These are phyloP conservation scores for Thermoascus crustaceus DNA, from an alignment of 2,329 filamentous ascomycete species.

Conservation along the genomic window DNA sequence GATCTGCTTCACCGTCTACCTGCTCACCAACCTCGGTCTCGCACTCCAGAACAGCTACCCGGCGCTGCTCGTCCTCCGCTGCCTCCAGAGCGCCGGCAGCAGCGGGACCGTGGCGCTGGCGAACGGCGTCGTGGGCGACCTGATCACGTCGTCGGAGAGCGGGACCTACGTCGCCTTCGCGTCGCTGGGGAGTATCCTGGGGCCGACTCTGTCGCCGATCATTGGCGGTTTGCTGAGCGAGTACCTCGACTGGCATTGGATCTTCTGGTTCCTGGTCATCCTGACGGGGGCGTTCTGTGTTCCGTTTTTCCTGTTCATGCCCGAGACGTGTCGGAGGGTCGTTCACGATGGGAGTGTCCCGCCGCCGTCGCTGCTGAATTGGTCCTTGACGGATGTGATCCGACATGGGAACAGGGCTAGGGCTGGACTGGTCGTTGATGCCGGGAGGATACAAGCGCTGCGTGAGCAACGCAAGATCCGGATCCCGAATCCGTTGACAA, in stretches of 20 bases:
- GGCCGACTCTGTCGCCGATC: constrained; percentile 48
- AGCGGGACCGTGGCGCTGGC: constrained; percentile 63
- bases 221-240: constrained; percentile 57
- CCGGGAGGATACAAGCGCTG: no score
- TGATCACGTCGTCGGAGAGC: constrained; percentile 59
- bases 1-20: constrained; percentile 37
- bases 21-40: constrained; percentile 51
- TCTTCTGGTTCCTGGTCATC: constrained; percentile 63
- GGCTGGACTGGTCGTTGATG: background rate
- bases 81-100: constrained; percentile 56
- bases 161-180: constrained; percentile 65
- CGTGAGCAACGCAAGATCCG: constrained; percentile 10
- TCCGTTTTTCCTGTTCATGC: constrained; percentile 48
- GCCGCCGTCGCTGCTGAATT: constrained; percentile 14
- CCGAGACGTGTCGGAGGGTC: constrained; percentile 39
- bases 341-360: constrained; percentile 27
- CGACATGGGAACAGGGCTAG: constrained; percentile 14
- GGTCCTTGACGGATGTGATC: constrained; percentile 11
- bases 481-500: constrained; percentile 27
- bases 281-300: constrained; percentile 41
- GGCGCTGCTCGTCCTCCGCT: constrained; percentile 53
- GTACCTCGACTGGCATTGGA: constrained; percentile 58
- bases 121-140: constrained; percentile 64
- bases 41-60: constrained; percentile 51
- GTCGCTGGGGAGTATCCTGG: constrained; percentile 48